Evolutionary conservation across 169 alveolate genomes (phyloP).

Genomic region (Plasmodium billcollinsi): DNA sequence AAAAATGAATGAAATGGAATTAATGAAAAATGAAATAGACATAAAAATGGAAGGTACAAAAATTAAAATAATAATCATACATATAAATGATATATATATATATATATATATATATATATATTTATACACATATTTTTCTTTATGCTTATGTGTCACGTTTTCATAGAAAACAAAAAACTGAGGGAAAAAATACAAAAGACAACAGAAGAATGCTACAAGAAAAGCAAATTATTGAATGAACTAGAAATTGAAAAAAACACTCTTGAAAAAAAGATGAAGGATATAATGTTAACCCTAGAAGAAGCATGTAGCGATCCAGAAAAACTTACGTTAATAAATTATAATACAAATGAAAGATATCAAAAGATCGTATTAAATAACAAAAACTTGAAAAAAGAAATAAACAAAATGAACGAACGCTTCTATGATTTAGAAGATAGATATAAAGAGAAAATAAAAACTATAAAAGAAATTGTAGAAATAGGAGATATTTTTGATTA

Average conservation of each 20-base stretch:
- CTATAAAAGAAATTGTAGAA: slow-evolving; percentile 63
- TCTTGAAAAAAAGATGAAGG: slow-evolving; percentile 42
- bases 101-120: background rate
- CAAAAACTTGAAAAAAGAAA: slow-evolving; percentile 33
- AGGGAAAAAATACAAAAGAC: slow-evolving; percentile 25
- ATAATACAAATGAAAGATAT: slow-evolving; percentile 52
- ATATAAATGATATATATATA: background rate
- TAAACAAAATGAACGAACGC: slow-evolving; percentile 42
- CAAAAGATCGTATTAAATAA: slow-evolving; percentile 46
- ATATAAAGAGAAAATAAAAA: slow-evolving; percentile 65
- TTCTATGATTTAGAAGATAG: slow-evolving; percentile 46
- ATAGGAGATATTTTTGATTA: slow-evolving; percentile 71
- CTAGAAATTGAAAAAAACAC: slow-evolving; percentile 16
- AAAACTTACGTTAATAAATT: slow-evolving; percentile 37
- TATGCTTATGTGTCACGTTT: background rate
- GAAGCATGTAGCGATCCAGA: slow-evolving; percentile 53
- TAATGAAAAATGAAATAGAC: slow-evolving; percentile 23
- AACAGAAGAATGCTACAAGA: slow-evolving; percentile 27
- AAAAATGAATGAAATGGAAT: slow-evolving; percentile 40
- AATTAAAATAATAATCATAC: background rate
- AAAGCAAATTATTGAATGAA: slow-evolving; percentile 5
- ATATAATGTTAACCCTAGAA: slow-evolving; percentile 50
- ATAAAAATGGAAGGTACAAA: slow-evolving; percentile 47
- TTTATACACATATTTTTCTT: background rate
- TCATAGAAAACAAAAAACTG: slow-evolving; percentile 12